Percentiles rank a stretch among this genome's conserved stretches.
Conservation (phyloP, 768 basidiomycete species). For the Nidula microcarpa region DNA sequence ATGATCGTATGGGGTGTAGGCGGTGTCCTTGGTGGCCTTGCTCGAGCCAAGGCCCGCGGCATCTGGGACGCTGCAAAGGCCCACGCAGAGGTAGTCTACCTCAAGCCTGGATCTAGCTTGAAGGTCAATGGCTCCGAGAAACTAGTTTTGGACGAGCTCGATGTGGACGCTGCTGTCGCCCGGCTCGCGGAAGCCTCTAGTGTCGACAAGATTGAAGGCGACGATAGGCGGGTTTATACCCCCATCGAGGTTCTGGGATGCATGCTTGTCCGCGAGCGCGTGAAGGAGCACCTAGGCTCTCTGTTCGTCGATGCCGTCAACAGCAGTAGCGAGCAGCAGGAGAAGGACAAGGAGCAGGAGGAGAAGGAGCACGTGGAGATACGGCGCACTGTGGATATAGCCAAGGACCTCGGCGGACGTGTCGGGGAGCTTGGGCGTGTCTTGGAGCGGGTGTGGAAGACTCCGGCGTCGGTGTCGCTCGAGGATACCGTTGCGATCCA, state of each 20-base stretch:
- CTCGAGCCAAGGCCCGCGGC: slow-evolving; percentile 35
- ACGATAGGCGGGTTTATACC: slow-evolving; percentile 17
- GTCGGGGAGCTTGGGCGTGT: slow-evolving; percentile 49
- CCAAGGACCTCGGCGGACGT: slow-evolving; percentile 59
- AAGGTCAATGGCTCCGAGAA: slow-evolving; percentile 38
- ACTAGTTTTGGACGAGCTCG: slow-evolving; percentile 49
- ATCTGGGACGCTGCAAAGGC: slow-evolving; percentile 25
- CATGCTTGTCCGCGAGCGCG: slow-evolving; percentile 44
- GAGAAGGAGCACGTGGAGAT: slow-evolving; percentile 35
- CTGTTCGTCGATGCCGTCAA: slow-evolving; percentile 48
- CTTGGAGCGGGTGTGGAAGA: slow-evolving; percentile 57
- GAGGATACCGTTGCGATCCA: slow-evolving; percentile 11
- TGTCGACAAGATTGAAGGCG: slow-evolving; percentile 5
- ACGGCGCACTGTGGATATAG: slow-evolving; percentile 50
- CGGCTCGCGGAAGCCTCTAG: slow-evolving; percentile 20
- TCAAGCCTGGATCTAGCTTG: slow-evolving; percentile 9
- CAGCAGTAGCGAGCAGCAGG: slow-evolving; percentile 5
- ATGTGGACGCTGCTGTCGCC: slow-evolving; percentile 49
- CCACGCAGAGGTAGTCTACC: slow-evolving; percentile 2
- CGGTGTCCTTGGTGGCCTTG: slow-evolving; percentile 28
- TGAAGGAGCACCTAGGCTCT: slow-evolving; percentile 47
- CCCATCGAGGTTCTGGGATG: slow-evolving; percentile 52
- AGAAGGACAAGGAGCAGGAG: slow-evolving; percentile 26
- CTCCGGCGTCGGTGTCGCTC: slow-evolving; percentile 7
- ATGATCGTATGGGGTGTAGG: slow-evolving; percentile 40